Evolutionary conservation across 2,329 filamentous ascomycete species (phyloP).

Genomic region (Pyrenophora teres): DNA sequence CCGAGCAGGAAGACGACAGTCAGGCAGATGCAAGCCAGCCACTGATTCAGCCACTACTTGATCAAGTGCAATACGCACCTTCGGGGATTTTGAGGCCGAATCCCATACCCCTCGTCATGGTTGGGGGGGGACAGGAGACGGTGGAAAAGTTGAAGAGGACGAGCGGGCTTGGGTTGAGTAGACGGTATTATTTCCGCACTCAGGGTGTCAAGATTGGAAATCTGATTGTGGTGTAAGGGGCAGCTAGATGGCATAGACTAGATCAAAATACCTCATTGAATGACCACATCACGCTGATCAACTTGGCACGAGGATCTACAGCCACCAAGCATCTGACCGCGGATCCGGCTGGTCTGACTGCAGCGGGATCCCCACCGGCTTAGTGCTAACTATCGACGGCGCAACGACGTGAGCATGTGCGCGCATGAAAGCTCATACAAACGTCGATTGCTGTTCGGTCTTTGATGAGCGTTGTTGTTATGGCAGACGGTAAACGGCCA

Average conservation of each 20-base stretch:
- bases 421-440: background rate
- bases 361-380: too few species aligned
- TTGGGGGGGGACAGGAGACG: slow-evolving; percentile 69
- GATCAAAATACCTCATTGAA: too few species aligned
- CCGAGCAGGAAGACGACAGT: slow-evolving; percentile 50
- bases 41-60: slow-evolving; percentile 71
- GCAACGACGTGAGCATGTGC: background rate
- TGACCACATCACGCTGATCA: too few species aligned
- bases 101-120: slow-evolving; percentile 81
- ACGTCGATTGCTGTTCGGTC: too few species aligned
- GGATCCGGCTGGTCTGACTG: too few species aligned
- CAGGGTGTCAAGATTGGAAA: slow-evolving; percentile 81
- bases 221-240: slow-evolving; percentile 65
- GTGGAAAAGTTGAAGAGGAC: slow-evolving; percentile 67
- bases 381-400: background rate
- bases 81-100: slow-evolving; percentile 70
- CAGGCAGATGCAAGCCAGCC: slow-evolving; percentile 3
- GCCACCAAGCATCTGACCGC: too few species aligned
- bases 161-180: slow-evolving; percentile 72
- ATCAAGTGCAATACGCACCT: slow-evolving; percentile 72
- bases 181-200: slow-evolving; percentile 80
- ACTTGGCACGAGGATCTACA: too few species aligned
- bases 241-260: background rate
- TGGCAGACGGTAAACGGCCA: too few species aligned
- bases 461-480: background rate